Evolutionary conservation across 495 filamentous ascomycete species (phyloP), one percentile per base, ranked within the genome.

Genomic region (Aspergillus baeticus): DNA sequence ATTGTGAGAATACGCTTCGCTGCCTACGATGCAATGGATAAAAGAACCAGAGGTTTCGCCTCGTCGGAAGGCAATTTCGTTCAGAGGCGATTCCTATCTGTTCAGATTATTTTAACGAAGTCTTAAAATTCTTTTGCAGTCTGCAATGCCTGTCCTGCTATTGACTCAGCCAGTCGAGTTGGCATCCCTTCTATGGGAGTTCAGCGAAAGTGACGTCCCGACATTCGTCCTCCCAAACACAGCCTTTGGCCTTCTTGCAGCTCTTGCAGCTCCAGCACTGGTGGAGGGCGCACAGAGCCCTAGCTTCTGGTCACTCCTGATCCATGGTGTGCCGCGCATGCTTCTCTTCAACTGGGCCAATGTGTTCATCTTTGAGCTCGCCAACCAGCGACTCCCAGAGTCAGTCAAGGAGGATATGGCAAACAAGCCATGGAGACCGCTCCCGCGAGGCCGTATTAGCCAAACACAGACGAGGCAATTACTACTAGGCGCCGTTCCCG

Each of bases 361-460:
- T n/a, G 46, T 50, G 22, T 22, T 50, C 26, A 18, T 50, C 46
- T 45, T 45, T 18, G 42, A 45, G 14, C 43, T 46, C 20, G 65
- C 69, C 31, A 85, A 85, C 63, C 81, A 85, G 57, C 72, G 78
- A 7, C 67, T 60, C 11, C 68, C 70, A 0, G 55, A 66, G 17
- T 79, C 80, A 3, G 59, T 81, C n/a, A 42, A 60, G 0, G 82
- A 84, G 62, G 82, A 84, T 54, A 11, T 35, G 0, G 57, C 81
- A 59, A 87, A 87, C 68, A 87, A 86, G 63, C 77, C 79, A 3
- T 85, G 81, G 80, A 73, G 83, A 1, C 77, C 80, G 0, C 67
- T 87, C 3, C 81, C 79, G 0, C 59, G 64, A 0, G 63, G 69
- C 1, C 67, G 70, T 10, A 61, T 84, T 11, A 74, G 69, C 8